These are phyloP conservation scores for Rubia peregrina DNA, from an alignment of 305 asterid species.

Conservation along the genomic window DNA sequence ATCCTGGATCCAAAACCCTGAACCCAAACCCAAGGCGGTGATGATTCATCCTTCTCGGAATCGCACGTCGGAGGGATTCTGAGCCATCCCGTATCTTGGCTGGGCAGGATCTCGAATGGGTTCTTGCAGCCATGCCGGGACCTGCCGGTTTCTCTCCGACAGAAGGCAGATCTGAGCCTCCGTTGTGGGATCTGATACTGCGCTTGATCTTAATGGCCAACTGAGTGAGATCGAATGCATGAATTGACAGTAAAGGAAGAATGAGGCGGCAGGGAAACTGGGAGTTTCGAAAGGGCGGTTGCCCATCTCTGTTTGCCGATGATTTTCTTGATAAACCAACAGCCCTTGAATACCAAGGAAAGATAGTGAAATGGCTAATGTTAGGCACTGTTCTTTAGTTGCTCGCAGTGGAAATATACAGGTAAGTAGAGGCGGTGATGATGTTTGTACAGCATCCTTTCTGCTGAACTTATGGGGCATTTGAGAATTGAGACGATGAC, in stretches of 20 bases:
- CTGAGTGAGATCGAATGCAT: too few species aligned
- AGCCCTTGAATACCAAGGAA: too few species aligned
- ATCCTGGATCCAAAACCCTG: too few species aligned
- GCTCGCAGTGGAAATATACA: too few species aligned
- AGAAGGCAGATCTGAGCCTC: background rate
- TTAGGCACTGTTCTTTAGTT: too few species aligned
- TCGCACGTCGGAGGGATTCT: background rate
- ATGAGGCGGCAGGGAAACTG: background rate
- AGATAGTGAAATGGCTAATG: too few species aligned
- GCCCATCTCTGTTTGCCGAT: background rate
- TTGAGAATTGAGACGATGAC: too few species aligned
- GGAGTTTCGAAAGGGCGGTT: background rate
- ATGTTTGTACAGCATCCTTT: too few species aligned
- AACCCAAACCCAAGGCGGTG: background rate
- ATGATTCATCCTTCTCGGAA: background rate
- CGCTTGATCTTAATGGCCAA: background rate
- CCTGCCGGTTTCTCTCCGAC: background rate
- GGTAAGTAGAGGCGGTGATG: too few species aligned
- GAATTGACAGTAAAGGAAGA: background rate
- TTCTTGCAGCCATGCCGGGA: background rate
- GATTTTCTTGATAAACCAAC: too few species aligned
- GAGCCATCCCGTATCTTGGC: background rate
- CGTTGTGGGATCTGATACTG: background rate
- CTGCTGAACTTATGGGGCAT: too few species aligned
- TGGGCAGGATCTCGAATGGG: background rate